Base-by-base conservation (phyloP, 352 stramenopile genomes). In the Phytopythium boreale region DNA sequence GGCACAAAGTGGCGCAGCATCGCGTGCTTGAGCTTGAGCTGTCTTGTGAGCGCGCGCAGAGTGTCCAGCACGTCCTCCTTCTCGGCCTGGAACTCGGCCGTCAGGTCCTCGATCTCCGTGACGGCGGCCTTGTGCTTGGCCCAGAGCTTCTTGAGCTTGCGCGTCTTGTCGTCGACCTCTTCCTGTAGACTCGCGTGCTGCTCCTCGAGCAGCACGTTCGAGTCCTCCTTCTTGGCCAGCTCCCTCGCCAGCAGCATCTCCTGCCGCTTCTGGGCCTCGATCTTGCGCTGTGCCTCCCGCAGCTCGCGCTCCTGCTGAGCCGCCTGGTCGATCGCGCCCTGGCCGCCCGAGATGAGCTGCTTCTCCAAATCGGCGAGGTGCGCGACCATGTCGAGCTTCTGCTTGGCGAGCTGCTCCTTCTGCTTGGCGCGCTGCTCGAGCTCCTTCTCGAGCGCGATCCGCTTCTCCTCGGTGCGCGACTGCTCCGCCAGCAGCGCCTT, bases 101-200 rank as follows among this genome's bases (percentile, higher is more conserved):
- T 87, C 20, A 98, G 81, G 63, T 99, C 96, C 56, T 97, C 87
- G 10, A 98, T 85, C 63, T 99, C 96, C 9, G 75, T 85, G 46
- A 86, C 86, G 10, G 87, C 86, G 2, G 85, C 86, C 61, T 98
- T 96, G 57, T 98, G 80, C 59, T 94, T 92, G 8, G 71, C 79
- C 59, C 89, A 98, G 20, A 99, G 77, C 66, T 98, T 99, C 64
- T 98, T 98, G 36, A 99, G 82, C 70, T 99, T 99, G 12, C 93
- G 93, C 1, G 96, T 98, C 71, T 99, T 99, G 2, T 85, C 92
- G 47, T 98, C 87, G 9, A 96, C 93, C 68, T 99, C 94, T 67
- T 98, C 95, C 55, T 98, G 82, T 12, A 97, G 61, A 2, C 84
- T 89, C 62, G 88, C 77, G 65, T 92, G 92, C 67, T 94, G 86